These are phyloP conservation scores for Cladosporium sp. DNA, from an alignment of 2,329 filamentous ascomycete genomes.

Conservation along the genomic window DNA sequence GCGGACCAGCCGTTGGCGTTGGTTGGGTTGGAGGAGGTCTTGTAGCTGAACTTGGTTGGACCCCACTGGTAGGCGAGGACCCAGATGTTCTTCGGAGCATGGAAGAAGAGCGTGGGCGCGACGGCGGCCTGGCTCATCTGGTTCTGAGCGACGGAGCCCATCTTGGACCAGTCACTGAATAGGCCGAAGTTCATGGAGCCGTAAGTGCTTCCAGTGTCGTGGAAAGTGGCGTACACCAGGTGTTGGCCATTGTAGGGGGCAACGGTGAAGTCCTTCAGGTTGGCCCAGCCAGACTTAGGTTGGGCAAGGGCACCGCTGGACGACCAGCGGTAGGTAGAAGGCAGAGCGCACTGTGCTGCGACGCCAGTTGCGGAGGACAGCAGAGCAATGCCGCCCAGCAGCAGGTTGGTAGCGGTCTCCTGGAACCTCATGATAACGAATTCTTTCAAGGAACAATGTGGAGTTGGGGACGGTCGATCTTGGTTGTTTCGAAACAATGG, in stretches of 20 bases:
- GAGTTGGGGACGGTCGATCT: conserved; percentile 1
- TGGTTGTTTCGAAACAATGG: conserved; percentile 4
- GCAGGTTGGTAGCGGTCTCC: background rate
- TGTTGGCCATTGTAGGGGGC: conserved; percentile 52
- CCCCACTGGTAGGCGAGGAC: conserved; percentile 60
- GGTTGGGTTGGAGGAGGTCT: conserved; percentile 52
- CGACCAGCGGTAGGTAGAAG: conserved; percentile 51
- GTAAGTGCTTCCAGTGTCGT: conserved; percentile 40
- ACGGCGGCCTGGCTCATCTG: conserved; percentile 43
- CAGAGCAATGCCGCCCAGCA: conserved; percentile 1
- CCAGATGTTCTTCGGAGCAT: conserved; percentile 56
- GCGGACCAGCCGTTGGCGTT: conserved; percentile 53
- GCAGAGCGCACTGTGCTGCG: conserved; percentile 41
- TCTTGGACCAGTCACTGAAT: conserved; percentile 49
- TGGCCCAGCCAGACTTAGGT: conserved; percentile 49
- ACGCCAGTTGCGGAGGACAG: background rate
- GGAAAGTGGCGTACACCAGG: conserved; percentile 52
- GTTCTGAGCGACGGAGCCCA: conserved; percentile 49
- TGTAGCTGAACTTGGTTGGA: conserved; percentile 53
- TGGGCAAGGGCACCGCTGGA: conserved; percentile 39
- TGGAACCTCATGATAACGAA: conserved; percentile 1
- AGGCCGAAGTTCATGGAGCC: conserved; percentile 55
- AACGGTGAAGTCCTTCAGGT: conserved; percentile 58
- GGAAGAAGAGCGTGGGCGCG: conserved; percentile 59
- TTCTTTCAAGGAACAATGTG: background rate